Percentiles rank a stretch among this genome's conserved stretches.
Evolutionary conservation across 176 grass and related monocot genomes (phyloP).

Genomic region (Urochloa ruziziensis): DNA sequence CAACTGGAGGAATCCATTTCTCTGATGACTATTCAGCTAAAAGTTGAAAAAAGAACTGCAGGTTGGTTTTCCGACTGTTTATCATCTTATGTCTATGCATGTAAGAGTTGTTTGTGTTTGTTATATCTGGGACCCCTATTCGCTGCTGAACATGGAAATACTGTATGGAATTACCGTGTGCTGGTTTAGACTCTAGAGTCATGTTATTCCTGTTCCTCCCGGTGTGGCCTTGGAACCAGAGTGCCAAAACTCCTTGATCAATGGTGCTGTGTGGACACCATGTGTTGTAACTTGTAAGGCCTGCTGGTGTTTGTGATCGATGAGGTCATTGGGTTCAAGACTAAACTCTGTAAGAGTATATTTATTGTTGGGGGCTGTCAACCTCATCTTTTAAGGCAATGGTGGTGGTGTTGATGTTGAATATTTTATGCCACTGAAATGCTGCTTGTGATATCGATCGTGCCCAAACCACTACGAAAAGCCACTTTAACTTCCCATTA

Average conservation of each 20-base stretch:
- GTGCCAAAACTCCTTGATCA: background rate
- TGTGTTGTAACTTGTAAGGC: no score
- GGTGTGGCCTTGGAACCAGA: background rate
- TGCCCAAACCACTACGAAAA: no score
- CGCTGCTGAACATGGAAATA: background rate
- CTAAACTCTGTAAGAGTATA: no score
- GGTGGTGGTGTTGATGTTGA: background rate
- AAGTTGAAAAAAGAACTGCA: background rate
- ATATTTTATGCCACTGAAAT: background rate
- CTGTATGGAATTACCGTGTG: background rate
- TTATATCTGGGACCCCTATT: background rate
- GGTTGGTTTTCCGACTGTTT: background rate
- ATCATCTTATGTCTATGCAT: background rate
- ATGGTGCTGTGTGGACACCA: background rate
- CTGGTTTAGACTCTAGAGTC: background rate
- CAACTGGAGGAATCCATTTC: conserved; percentile 16
- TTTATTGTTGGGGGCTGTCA: no score
- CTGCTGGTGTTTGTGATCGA: no score
- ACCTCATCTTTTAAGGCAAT: no score
- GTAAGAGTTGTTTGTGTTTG: background rate
- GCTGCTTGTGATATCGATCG: no score
- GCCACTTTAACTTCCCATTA: no score
- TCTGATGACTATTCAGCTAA: conserved; percentile 8
- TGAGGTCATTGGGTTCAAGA: no score
- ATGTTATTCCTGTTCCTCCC: background rate